Base-by-base conservation (phyloP, 768 basidiomycete genomes). In the Cyclocybe cylindracea region DNA sequence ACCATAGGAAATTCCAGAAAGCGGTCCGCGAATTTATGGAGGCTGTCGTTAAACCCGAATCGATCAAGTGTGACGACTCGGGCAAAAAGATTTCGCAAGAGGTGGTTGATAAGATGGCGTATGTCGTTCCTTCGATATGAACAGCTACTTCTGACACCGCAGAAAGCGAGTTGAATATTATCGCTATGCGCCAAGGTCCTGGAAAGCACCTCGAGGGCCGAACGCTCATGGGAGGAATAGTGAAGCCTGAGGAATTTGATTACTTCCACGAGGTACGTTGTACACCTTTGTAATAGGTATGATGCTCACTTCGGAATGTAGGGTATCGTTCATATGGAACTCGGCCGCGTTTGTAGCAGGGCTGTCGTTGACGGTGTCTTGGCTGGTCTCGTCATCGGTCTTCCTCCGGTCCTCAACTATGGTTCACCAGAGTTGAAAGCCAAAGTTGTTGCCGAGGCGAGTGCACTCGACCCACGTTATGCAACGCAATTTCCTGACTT, bases 131-230 rank as follows among this genome's bases (percentile, higher is more conserved):
- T 16, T 11, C 38, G 2, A 40, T 13, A 7, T 34, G n/a, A 5
- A 4, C 11, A n/a, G 18, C 38, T 19, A 32, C 7, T 7, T 40
- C 5, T 33, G 6, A 32, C 47, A 14, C 29, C 40, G 24, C 29
- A n/a, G 16, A 9, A 60, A 93, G 91, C 18, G 85, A 86, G 58
- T 70, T 78, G 52, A 88, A 92, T 67, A 75, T 95, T 39, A 84
- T 91, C 45, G 86, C 90, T 6, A 95, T 97, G 93, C 83, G 94
- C 4, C 78, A 94, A 46, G 94, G 94, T 2, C 94, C 93, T 2
- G 91, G 91, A 14, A 91, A 91, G 66, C 91, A 95, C 64, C 79
- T 97, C 16, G 74, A 89, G 63, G 92, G 94, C 0, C 78, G 82
- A 36, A 82, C 74, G 9, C 70, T 97, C 1, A 84, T 94, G 70